A percentile compares a stretch with the other conserved stretches of the same genome.
Conservation (phyloP, 2,329 filamentous ascomycete genomes). For the Diaporthe capsici region DNA sequence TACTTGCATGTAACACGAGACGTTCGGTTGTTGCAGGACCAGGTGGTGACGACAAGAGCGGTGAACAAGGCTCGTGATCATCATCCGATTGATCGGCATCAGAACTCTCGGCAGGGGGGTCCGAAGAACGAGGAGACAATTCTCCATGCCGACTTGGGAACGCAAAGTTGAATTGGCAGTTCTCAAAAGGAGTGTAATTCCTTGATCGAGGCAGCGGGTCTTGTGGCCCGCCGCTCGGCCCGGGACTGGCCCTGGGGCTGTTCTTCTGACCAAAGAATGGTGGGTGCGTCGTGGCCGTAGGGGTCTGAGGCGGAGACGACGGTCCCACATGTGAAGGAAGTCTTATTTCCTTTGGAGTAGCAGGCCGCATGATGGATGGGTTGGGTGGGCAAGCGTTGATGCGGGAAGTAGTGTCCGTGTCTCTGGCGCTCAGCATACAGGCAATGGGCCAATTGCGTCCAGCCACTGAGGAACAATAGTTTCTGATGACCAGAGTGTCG, state of each 20-base stretch:
- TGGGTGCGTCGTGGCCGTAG: conserved; percentile 50
- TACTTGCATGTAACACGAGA: conserved; percentile 31
- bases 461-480: background rate
- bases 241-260: conserved; percentile 42
- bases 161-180: conserved; percentile 52
- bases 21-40: background rate
- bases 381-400: conserved; percentile 1
- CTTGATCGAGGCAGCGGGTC: conserved; percentile 46
- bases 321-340: conserved; percentile 53
- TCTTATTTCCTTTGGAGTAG: conserved; percentile 51
- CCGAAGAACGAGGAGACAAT: conserved; percentile 56
- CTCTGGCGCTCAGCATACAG: background rate
- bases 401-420: background rate
- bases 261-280: conserved; percentile 50
- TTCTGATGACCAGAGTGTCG: background rate
- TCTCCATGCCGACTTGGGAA: conserved; percentile 52
- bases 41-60: conserved; percentile 41
- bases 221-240: conserved; percentile 32
- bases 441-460: conserved; percentile 19
- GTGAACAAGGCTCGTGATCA: conserved; percentile 44
- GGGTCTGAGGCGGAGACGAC: conserved; percentile 60
- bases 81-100: conserved; percentile 46
- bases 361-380: conserved; percentile 52
- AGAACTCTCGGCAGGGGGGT: conserved; percentile 50
- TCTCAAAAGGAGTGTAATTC: conserved; percentile 49